Base-by-base conservation (phyloP, 2,329 filamentous ascomycete species). In the Eutypella sp. region DNA sequence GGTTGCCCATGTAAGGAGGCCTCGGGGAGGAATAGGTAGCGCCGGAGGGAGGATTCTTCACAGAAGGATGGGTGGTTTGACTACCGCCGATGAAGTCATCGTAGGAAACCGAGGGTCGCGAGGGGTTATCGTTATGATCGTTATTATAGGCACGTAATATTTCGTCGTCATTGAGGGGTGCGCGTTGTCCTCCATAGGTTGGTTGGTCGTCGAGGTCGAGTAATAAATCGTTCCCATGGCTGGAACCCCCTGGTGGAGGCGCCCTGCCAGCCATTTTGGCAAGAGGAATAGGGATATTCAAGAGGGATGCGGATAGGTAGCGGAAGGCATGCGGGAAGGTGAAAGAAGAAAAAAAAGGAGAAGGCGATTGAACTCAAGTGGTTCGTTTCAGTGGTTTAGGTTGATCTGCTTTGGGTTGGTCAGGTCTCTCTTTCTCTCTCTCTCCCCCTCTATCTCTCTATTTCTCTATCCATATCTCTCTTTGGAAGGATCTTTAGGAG, bases 61-160 rank as follows among this genome's bases (percentile, higher is more conserved):
- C 67, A 40, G 73, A 66, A 19, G 73, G 64, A 41, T 76, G 73
- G 44, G 74, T 67, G 48, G 75, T 70, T 50, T 73, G 74, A 52
- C 73, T 72, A 41, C 75, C 82, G 53, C 92, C 92, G 51, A 97
- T 85, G 65, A 96, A 97, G 59, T 93, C 87, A 74, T 96, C 92
- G 69, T 96, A 96, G 47, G 90, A 95, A 43, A 92, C 83, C 22
- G 91, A 96, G 43, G 90, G 88, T 55, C 92, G 86, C 47, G 82
- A 70, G 50, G 79, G 78, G 40, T 77, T 71, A 56, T 78, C 72
- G 54, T 81, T 75, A 59, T 77, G 71, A 56, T 78, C 72, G 54
- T 81, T 75, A 59, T 87, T 79, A 69, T 89, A 91, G 54, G 81
- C 81, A 63, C 82, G 79, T 61, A 92, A 72, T 40, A 95, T 74